Evolutionary conservation across 495 filamentous ascomycete genomes (phyloP), one percentile per base, ranked within the genome.

Genomic region (Penicillium goetzii): DNA sequence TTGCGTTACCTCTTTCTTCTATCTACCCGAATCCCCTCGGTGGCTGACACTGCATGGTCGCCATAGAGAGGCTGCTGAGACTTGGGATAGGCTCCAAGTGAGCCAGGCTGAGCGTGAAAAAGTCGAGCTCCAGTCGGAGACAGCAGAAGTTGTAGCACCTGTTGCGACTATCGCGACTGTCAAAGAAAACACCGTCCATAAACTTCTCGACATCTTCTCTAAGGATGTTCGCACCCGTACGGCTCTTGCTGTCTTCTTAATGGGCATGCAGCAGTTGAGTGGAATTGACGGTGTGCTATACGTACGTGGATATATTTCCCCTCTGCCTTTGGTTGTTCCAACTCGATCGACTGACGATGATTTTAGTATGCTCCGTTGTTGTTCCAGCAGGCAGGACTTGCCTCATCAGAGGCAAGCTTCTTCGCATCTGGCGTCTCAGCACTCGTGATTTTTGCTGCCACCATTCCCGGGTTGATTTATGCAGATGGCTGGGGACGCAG

Each of bases 401-500:
- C 78, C 6, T 78, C 77, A 3, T 71, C 79, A 4, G 72, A 78
- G 53, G 80, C 84, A 12, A 79, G 80, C 7, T 84, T 86, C 64
- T 78, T 86, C 23, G 82, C 84, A 3, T 84, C 81, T 8, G 84
- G 83, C n/a, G 73, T 86, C 41, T 82, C 81, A 4, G 82, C 80
- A 0, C 70, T 86, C 0, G 72, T 83, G 8, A 84, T 86, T 23
- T 77, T 83, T 45, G 72, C 69, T 12, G 73, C 80, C 14, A 81
- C 81, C 2, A 80, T 85, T 38, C 83, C 83, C 0, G 81, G 80
- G 3, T 70, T 84, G 28, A 74, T 89, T 41, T 81, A 80, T 32
- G 81, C 83, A 1, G 88, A 89, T 62, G 77, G 77, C 62, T 89
- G 85, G 86, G 84, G 86, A 10, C 81, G 88, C 19, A 81, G 83